phyloP scores from a whole-genome alignment of 108 stramenopile species.

The Chaetoceros tenuissimus region DNA sequence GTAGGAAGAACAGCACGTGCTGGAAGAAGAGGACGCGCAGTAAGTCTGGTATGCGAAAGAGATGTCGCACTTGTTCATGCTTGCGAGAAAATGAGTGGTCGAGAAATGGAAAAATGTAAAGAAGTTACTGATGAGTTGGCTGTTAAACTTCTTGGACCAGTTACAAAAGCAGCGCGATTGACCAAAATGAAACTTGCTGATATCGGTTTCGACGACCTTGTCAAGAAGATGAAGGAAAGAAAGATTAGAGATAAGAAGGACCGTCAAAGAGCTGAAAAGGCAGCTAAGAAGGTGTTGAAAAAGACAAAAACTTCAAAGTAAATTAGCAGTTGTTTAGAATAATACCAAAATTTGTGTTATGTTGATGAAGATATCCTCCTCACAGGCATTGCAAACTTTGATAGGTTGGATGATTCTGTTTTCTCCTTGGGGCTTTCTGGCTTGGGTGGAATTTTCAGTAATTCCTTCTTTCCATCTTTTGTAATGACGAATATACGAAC shows the following conservation, averaged over 20 bases:
- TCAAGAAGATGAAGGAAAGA: slow-evolving; percentile 76
- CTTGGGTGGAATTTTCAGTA: background rate
- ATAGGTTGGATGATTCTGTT: no score
- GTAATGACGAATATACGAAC: slow-evolving; percentile 46
- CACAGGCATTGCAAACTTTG: no score
- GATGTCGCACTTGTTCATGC: slow-evolving; percentile 82
- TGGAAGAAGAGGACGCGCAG: slow-evolving; percentile 88
- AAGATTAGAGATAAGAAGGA: slow-evolving; percentile 72
- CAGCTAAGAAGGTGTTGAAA: slow-evolving; percentile 22
- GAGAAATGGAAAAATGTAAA: slow-evolving; percentile 61
- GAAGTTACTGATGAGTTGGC: slow-evolving; percentile 82
- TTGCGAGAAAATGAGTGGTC: slow-evolving; percentile 60
- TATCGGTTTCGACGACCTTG: slow-evolving; percentile 86
- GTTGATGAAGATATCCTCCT: no score
- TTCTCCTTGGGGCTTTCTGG: no score
- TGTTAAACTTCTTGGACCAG: slow-evolving; percentile 66
- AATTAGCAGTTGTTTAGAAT: no score
- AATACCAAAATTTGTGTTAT: no score
- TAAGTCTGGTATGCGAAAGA: slow-evolving; percentile 87
- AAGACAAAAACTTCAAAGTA: slow-evolving; percentile 8
- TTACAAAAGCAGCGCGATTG: slow-evolving; percentile 80
- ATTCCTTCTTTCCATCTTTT: slow-evolving; percentile 6
- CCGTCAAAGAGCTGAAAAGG: slow-evolving; percentile 60
- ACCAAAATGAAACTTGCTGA: slow-evolving; percentile 84
- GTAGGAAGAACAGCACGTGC: slow-evolving; percentile 97